Evolutionary conservation across 768 basidiomycete species (phyloP), one percentile per base, ranked within the genome.

Genomic region (Collybiopsis confluens): DNA sequence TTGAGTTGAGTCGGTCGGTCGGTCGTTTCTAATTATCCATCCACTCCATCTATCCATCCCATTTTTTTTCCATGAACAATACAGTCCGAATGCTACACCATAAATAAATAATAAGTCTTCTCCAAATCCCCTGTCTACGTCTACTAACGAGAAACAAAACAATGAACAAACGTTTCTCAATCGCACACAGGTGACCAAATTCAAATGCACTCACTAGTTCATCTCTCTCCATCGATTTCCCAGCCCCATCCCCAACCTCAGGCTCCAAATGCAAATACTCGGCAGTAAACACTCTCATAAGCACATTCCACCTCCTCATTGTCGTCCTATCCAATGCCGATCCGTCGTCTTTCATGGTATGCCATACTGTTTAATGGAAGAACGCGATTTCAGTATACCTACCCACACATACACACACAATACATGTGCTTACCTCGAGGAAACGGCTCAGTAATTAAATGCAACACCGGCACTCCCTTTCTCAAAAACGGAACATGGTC

Each of bases 401-500:
- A 35, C 30, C 48, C 40, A 23, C 42, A 5, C 37, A 10, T 21
- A 8, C 26, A 37, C 33, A 33, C 18, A 43, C 64, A 65, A 33
- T 91, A 63, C 5, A 80, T 85, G 67, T 98, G 94, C 95, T 95
- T 98, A 13, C 96, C 92, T 1, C 38, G 55, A 2, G 97, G 97
- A 68, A 98, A 99, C 2, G 90, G 93, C 44, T 82, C 81, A 2
- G 95, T 70, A 52, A 98, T 98, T 43, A 98, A 66, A 68, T 99
- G 97, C 59, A 99, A 70, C 48, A 98, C 72, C 57, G 83, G 90
- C 15, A 98, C 93, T 2, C 97, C 97, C 57, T 74, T 71, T 35
- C 73, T 69, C 46, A 96, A 62, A 73, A 99, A 98, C 21, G 97
- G 97, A 38, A 92, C 68, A 61, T 99, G 97, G 69, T 99, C 97